Base-by-base conservation (phyloP, 495 filamentous ascomycete species). In the Trichoderma virens region DNA sequence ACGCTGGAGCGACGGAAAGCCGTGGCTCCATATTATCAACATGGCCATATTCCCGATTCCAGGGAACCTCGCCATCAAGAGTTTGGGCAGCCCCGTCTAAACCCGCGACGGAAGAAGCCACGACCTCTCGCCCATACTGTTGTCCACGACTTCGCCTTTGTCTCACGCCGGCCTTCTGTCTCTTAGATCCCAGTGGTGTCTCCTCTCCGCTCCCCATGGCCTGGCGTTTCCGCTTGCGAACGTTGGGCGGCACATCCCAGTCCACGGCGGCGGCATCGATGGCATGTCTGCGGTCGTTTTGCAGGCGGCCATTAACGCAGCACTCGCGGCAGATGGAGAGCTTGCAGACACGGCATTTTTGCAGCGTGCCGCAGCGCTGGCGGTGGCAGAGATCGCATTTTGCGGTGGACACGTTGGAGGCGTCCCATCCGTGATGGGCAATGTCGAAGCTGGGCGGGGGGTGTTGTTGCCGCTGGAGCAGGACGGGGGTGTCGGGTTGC, bases 301-400 rank as follows among this genome's bases (percentile, higher is more conserved):
- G n/a, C 20, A 62, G 23, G 34, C 39, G 35, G 34, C 38, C 61
- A 14, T 14, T 11, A 11, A 30, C 61, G 20, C 34, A 41, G 27
- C 61, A 62, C 7, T 27, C 35, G 11, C n/a, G n/a, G 38, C 61
- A 62, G 23, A 62, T 62, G 16, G 34, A 45, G 23, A 62, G 14
- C 35, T 30, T 41, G 38, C 61, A 62, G 61, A 27, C 39, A 18
- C 27, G 20, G 34, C 61, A 62, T 25, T 62, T 41, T 30, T 62
- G 61, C 8, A 62, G 35, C 7, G 39, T 43, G 5, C 61, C 61
- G 34, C 61, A 41, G 20, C 61, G 27, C n/a, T 38, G 27, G 6
- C 28, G 20, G n/a, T 62, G 27, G 25, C 61, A 62, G 13, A 62
- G 27, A 18, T 62, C 61, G 38, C 61, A 62, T 18, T 62, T 62